Evolutionary conservation across 1,284 basidiomycete species (phyloP).

Genomic region (Irpex sp.): DNA sequence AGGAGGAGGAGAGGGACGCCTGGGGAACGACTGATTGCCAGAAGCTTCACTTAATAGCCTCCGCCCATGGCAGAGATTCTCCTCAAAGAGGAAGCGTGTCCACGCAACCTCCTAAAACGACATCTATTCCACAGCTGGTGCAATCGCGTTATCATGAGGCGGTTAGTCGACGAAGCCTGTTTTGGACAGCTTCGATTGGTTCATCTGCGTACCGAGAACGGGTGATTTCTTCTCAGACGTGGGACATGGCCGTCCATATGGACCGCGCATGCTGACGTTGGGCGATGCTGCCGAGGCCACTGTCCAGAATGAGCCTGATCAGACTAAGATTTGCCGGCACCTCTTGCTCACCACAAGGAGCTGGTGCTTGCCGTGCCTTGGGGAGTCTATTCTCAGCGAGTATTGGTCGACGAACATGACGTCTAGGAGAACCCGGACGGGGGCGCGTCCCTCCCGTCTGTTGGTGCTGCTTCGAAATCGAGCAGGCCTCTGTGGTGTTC

Average conservation of each 20-base stretch:
- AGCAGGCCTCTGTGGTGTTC: neutral
- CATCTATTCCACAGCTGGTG: slow-evolving; percentile 1
- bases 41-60: neutral
- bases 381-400: no score
- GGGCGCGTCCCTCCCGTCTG: neutral
- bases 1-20: neutral
- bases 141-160: neutral
- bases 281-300: neutral
- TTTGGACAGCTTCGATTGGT: neutral
- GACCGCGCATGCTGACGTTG: neutral
- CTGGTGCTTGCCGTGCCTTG: neutral
- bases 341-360: neutral
- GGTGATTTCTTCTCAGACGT: neutral
- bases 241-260: neutral
- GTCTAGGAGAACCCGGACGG: neutral
- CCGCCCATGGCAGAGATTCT: neutral
- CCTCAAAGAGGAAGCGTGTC: neutral
- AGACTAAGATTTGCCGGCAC: neutral
- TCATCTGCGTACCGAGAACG: neutral
- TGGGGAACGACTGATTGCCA: neutral
- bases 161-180: neutral
- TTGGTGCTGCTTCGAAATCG: neutral
- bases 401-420: no score
- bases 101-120: neutral
- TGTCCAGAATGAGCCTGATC: neutral